Conservation (phyloP, 164 flowering plant genomes). For the Annona squamosa region DNA sequence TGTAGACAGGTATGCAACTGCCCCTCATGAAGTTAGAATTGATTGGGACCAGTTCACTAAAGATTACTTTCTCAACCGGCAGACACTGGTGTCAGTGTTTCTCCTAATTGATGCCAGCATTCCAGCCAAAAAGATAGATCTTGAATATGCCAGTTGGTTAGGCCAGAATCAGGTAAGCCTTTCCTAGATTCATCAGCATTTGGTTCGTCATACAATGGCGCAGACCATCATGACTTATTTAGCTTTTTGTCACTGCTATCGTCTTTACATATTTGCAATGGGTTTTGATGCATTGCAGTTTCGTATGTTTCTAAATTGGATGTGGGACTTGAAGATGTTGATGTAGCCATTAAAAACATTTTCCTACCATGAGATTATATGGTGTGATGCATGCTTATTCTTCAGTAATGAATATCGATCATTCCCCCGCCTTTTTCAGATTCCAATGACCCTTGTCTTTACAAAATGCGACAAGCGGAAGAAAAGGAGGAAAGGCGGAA, state of each 20-base stretch:
- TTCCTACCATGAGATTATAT: not conserved
- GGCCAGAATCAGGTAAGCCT: slow-evolving; percentile 73
- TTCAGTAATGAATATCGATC: not conserved
- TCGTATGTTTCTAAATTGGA: not conserved
- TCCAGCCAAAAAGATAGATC: slow-evolving; percentile 82
- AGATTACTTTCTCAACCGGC: slow-evolving; percentile 76
- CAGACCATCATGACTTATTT: not conserved
- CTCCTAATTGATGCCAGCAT: slow-evolving; percentile 93
- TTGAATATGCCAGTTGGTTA: slow-evolving; percentile 96
- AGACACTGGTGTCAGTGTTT: slow-evolving; percentile 79
- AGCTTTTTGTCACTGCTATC: not conserved
- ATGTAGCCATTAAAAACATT: not conserved
- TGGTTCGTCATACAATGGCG: not conserved
- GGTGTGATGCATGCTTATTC: not conserved
- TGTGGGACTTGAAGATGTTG: not conserved
- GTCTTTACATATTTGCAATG: too few relatives aligned
- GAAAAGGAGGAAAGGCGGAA: slow-evolving; percentile 79
- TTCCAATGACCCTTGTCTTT: slow-evolving; percentile 91
- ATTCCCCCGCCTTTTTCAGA: slow-evolving; percentile 30
- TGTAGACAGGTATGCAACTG: slow-evolving; percentile 67
- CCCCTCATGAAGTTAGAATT: slow-evolving; percentile 61
- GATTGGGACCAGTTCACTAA: slow-evolving; percentile 87
- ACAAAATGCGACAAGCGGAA: slow-evolving; percentile 98
- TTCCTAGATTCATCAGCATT: not conserved
- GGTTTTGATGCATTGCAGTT: not conserved